phyloP scores from a whole-genome alignment of 805 yeast species.

The Teunomyces cretensis region DNA sequence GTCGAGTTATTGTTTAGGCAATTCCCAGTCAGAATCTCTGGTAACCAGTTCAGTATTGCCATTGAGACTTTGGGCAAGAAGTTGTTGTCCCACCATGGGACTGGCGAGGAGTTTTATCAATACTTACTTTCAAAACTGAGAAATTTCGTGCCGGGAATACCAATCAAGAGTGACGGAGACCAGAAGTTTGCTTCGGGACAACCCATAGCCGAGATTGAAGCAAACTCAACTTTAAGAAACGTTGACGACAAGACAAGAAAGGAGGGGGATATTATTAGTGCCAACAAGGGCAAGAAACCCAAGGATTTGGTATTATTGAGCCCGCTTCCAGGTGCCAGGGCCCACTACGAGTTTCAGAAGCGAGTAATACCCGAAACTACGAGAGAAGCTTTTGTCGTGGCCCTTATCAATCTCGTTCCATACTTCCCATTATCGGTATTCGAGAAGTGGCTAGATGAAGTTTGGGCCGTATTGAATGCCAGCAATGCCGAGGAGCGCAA shows the following conservation, averaged over 20 bases:
- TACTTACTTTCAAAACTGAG: conserved; percentile 43
- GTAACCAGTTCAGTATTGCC: conserved; percentile 57
- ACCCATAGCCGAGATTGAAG: conserved; percentile 37
- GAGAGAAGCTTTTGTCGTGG: conserved; percentile 48
- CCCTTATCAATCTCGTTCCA: conserved; percentile 53
- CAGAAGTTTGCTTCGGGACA: conserved; percentile 33
- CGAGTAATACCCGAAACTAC: conserved; percentile 37
- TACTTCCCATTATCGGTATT: conserved; percentile 46
- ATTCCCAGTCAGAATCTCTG: conserved; percentile 55
- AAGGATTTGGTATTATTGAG: conserved; percentile 23
- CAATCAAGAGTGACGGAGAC: conserved; percentile 12
- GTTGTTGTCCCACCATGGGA: conserved; percentile 21
- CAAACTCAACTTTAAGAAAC: conserved; percentile 33
- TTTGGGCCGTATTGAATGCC: conserved; percentile 33
- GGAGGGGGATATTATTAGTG: conserved; percentile 22
- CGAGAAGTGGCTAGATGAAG: conserved; percentile 46
- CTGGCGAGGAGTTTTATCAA: conserved; percentile 40
- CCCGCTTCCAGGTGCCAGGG: conserved; percentile 10
- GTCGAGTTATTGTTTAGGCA: conserved; percentile 48
- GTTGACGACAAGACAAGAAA: conserved; percentile 19
- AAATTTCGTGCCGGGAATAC: conserved; percentile 30
- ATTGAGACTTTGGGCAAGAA: conserved; percentile 53
- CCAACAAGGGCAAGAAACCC: conserved; percentile 33
- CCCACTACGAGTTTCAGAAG: conserved; percentile 19
- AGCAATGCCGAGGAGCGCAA: conserved; percentile 37